Conservation (phyloP, 345 rosid genomes). For the Arabidopsis arenosa region DNA sequence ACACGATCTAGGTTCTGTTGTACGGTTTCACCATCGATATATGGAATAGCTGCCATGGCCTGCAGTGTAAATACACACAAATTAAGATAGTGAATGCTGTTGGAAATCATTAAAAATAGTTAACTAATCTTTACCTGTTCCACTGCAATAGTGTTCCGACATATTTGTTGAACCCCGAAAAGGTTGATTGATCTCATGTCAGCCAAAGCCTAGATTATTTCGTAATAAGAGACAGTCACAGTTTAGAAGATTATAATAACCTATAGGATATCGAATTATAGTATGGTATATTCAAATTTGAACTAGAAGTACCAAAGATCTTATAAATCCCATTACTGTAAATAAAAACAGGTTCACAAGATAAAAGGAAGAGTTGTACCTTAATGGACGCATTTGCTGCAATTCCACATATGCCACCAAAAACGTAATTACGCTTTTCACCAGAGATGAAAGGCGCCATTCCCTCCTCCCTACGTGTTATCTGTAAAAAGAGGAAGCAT, state of each 20-base stretch:
- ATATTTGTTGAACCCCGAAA: conserved; percentile 99
- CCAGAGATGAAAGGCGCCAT: conserved; percentile 84
- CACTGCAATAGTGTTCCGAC: conserved; percentile 93
- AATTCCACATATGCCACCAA: conserved; percentile 91
- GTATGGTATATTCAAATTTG: not conserved
- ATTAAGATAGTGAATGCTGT: conserved; percentile 1
- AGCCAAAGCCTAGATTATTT: conserved; percentile 68
- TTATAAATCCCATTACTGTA: conserved; percentile 10
- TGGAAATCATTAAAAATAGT: not conserved
- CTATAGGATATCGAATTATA: not conserved
- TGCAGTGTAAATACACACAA: conserved; percentile 45
- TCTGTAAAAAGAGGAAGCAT: conserved; percentile 51
- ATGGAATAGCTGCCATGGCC: conserved; percentile 95
- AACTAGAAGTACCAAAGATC: conserved; percentile 1
- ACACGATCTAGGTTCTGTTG: conserved; percentile 84
- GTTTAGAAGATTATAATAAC: conserved; percentile 23
- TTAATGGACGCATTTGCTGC: conserved; percentile 90
- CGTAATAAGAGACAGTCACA: conserved; percentile 4
- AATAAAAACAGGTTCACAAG: conserved; percentile 3
- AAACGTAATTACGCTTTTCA: conserved; percentile 79
- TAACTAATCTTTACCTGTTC: conserved; percentile 71
- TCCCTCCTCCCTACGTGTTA: conserved; percentile 94
- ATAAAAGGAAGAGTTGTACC: conserved; percentile 52
- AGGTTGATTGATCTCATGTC: conserved; percentile 85
- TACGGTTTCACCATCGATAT: conserved; percentile 74